A percentile compares a stretch with the other conserved stretches of the same genome.
phyloP scores from a whole-genome alignment of 148 eudicot species.

The Drosera capensis region DNA sequence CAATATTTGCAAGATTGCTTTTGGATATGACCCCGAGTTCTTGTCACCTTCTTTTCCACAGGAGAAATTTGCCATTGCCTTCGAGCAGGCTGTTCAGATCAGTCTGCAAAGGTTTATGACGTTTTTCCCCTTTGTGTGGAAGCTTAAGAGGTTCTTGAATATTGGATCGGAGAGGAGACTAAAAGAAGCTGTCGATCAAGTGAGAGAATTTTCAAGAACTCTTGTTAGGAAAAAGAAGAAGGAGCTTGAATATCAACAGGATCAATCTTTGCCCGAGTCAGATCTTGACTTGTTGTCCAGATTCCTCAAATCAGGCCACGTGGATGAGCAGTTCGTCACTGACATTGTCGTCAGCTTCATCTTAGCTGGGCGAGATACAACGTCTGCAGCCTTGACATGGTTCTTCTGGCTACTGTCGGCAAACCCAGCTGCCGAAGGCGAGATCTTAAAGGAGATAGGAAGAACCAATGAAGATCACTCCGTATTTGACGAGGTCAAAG shows the following conservation, averaged over 20 bases:
- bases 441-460: slow-evolving; percentile 17
- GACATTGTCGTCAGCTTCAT: slow-evolving; percentile 34
- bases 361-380: slow-evolving; percentile 32
- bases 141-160: slow-evolving; percentile 16
- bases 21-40: slow-evolving; percentile 32
- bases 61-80: slow-evolving; percentile 18
- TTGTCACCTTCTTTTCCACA: slow-evolving; percentile 18
- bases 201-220: slow-evolving; percentile 9
- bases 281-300: slow-evolving; percentile 26
- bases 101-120: slow-evolving; percentile 14
- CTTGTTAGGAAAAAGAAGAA: slow-evolving; percentile 9
- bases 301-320: slow-evolving; percentile 23
- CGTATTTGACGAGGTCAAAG: slow-evolving; percentile 17
- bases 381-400: slow-evolving; percentile 29
- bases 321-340: slow-evolving; percentile 20
- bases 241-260: background rate
- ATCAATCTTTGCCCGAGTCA: background rate
- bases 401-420: slow-evolving; percentile 26
- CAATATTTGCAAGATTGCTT: slow-evolving; percentile 19
- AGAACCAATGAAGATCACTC: background rate
- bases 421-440: slow-evolving; percentile 13
- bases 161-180: slow-evolving; percentile 31
- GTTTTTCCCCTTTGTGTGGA: slow-evolving; percentile 19
- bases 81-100: slow-evolving; percentile 24
- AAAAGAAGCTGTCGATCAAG: slow-evolving; percentile 9